These are phyloP conservation scores for Coccinonectria pachysandricola DNA, from an alignment of 2,329 filamentous ascomycete genomes.

Conservation along the genomic window DNA sequence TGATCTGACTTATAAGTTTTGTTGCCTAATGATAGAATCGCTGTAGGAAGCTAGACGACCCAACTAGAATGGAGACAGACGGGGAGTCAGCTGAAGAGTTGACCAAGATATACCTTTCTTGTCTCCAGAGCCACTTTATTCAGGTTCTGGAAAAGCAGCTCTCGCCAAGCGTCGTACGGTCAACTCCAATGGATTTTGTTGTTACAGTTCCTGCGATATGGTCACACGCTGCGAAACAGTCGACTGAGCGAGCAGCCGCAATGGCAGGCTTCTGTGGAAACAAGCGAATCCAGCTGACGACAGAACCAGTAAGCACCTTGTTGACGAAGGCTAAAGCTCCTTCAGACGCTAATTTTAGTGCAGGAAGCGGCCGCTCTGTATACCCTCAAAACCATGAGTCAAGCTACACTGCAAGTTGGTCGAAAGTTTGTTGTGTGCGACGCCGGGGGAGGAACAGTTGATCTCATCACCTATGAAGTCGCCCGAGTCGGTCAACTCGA, in stretches of 20 bases:
- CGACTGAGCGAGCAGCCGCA: constrained; percentile 32
- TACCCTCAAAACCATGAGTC: constrained; percentile 33
- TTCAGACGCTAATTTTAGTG: too few species aligned
- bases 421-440: constrained; percentile 44
- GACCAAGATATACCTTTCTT: constrained; percentile 34
- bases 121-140: constrained; percentile 38
- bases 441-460: constrained; percentile 43
- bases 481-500: constrained; percentile 30
- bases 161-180: constrained; percentile 30
- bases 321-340: too few species aligned
- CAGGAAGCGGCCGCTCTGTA: constrained; percentile 42
- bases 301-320: constrained; percentile 32
- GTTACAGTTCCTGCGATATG: constrained; percentile 50
- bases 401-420: constrained; percentile 30
- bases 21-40: constrained; percentile 6
- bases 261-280: constrained; percentile 30
- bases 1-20: not conserved
- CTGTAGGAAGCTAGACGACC: constrained; percentile 26
- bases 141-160: constrained; percentile 32
- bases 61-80: constrained; percentile 18
- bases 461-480: constrained; percentile 43
- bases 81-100: constrained; percentile 26
- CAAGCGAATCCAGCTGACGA: constrained; percentile 35
- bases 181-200: constrained; percentile 40
- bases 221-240: constrained; percentile 43